Base-by-base conservation (phyloP, 2,329 filamentous ascomycete genomes). In the Diplocarpon mali region DNA sequence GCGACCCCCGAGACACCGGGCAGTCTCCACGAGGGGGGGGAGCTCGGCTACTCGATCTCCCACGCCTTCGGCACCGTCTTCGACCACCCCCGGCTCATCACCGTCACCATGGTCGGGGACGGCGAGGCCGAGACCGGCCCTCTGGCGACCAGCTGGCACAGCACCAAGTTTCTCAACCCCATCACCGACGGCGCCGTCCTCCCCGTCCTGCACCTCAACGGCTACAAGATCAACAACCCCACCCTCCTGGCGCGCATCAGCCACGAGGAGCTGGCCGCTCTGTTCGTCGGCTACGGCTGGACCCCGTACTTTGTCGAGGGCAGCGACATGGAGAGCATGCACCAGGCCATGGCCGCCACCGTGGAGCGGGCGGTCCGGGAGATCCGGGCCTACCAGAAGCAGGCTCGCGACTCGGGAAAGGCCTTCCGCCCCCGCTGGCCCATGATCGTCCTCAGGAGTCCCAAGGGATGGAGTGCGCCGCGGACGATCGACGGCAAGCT, bases 211-310 rank as follows among this genome's bases (percentile, higher is more conserved):
- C 83, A 89, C 62, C 69, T 89, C 29, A 89, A 89, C 56, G 84
- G 84, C 38, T 89, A 88, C 72, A 89, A 89, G 69, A 88, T 88
- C 68, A 85, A 85, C 68, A 85, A 86, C 63, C 82, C 82, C 8
- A 88, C 79, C 5, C 60, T 89, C 0, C 72, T 88, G 13, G 78
- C 83, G 12, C 77, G 84, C 53, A 81, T 89, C 58, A 75, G 76
- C 35, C 82, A 87, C 60, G 75, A 83, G 50, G 84, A 89, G 64
- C 69, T 89, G 5, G 72, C 78, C 54, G 67, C 71, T 17, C 69
- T 89, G 14, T 83, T 89, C 63, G 52, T 75, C 35, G 84, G 84
- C 27, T 88, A 87, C 57, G 84, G 84, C 53, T 89, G 81, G 78
- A 75, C 78, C 39, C 83, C 84, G 8, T 87, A 86, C 64, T 86